Evolutionary conservation across 805 yeast genomes (phyloP).

Genomic region (Debaryomyces castellii): DNA sequence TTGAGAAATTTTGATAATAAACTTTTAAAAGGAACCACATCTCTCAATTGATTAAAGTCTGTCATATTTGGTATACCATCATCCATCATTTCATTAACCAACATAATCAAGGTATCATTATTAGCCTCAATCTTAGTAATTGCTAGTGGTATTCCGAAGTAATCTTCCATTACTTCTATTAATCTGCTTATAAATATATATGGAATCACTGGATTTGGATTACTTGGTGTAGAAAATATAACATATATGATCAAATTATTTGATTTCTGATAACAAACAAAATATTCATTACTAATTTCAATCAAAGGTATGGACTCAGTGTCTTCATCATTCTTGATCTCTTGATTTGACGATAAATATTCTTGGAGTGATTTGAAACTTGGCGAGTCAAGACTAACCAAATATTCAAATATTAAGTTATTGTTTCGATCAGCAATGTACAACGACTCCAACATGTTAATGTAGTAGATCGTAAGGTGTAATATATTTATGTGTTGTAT

Average conservation of each 20-base stretch:
- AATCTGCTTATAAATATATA: slow-evolving; percentile 51
- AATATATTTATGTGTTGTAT: not conserved
- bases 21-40: slow-evolving; percentile 65
- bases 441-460: slow-evolving; percentile 40
- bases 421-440: slow-evolving; percentile 38
- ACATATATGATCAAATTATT: slow-evolving; percentile 26
- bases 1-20: slow-evolving; percentile 53
- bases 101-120: slow-evolving; percentile 65
- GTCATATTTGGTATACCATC: slow-evolving; percentile 72
- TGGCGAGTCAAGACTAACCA: slow-evolving; percentile 30
- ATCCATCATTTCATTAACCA: slow-evolving; percentile 77
- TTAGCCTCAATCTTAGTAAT: slow-evolving; percentile 63
- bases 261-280: slow-evolving; percentile 21
- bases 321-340: not conserved
- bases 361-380: slow-evolving; percentile 26
- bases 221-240: slow-evolving; percentile 17
- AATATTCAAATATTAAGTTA: slow-evolving; percentile 36
- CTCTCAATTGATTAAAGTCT: slow-evolving; percentile 69
- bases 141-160: slow-evolving; percentile 57
- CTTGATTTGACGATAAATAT: slow-evolving; percentile 10
- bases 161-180: slow-evolving; percentile 53
- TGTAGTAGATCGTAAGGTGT: not conserved
- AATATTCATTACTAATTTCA: slow-evolving; percentile 29
- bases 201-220: slow-evolving; percentile 52
- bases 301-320: slow-evolving; percentile 15